Evolutionary conservation across 2,329 filamentous ascomycete species (phyloP), one percentile per base, ranked within the genome.

Genomic region (Coniochaeta prunicola): DNA sequence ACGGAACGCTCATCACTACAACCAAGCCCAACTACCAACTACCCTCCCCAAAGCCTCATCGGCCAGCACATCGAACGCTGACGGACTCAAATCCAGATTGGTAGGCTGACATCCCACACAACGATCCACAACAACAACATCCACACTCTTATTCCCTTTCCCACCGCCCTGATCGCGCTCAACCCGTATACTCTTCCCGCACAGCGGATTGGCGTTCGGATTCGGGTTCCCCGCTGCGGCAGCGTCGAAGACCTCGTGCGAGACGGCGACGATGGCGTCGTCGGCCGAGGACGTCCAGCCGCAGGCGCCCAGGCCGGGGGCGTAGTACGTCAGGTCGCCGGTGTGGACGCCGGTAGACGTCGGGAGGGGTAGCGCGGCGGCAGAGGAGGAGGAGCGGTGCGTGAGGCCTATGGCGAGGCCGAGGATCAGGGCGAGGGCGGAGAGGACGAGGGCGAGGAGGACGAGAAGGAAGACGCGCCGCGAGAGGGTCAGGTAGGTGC

Each of bases 251-350:
- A 89, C 68, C n/a, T 79, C 67, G 65, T 87, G 82, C 1, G 86
- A 87, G 0, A 93, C 78, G 0, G 90, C 83, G 36, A 83, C 86
- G 42, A 92, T 82, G 59, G 79, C 67, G 59, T 91, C 86, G 8
- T 69, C 71, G 8, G 77, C 74, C 1, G 68, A 71, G 57, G 81
- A 84, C 1, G 73, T 77, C 33, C 80, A 71, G 5, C 89, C 90
- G 68, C 90, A 93, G 0, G 89, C 85, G 13, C 90, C 89, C 4
- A 90, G 77, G 3, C 72, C 76, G 0, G 87, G 82, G 19, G 76
- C 74, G 70, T 89, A 92, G 74, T 86, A 92, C 0, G 87, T 91
- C 56, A 90, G 70, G 56, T 90, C 86, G 57, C 87, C 88, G 4
- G 74, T 79, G 65, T 82, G 84, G 0, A 59, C 31, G 12, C 28